A percentile compares a stretch with the other conserved stretches of the same genome.
phyloP scores from a whole-genome alignment of 1,284 basidiomycete species.

The Hypsizygus ulmarius region DNA sequence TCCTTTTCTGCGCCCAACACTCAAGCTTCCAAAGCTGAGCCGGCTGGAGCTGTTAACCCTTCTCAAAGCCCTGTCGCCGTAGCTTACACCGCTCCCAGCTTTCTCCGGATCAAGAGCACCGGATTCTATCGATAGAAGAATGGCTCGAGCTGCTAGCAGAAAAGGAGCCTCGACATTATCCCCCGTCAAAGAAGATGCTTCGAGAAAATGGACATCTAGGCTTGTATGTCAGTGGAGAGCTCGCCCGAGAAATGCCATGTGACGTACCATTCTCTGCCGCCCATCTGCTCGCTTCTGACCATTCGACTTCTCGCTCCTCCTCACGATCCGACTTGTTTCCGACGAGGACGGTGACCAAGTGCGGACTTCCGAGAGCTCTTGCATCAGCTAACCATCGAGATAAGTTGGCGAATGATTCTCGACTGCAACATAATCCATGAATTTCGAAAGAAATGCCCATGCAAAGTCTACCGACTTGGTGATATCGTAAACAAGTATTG shows the following conservation, averaged over 20 bases:
- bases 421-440: conserved; percentile 41
- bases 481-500: conserved; percentile 94
- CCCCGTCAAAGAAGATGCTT: conserved; percentile 89
- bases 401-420: conserved; percentile 78
- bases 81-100: conserved; percentile 91
- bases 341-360: conserved; percentile 88
- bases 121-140: conserved; percentile 91
- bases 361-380: conserved; percentile 82
- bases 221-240: conserved; percentile 5
- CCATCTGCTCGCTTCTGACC: conserved; percentile 91
- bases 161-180: conserved; percentile 96
- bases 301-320: conserved; percentile 93
- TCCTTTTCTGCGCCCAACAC: conserved; percentile 55
- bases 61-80: conserved; percentile 89
- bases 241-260: background rate
- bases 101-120: conserved; percentile 92
- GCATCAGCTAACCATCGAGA: conserved; percentile 91
- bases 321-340: conserved; percentile 96
- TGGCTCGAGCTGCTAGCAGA: conserved; percentile 84
- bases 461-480: conserved; percentile 64
- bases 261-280: conserved; percentile 85
- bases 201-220: conserved; percentile 86
- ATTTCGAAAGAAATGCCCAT: conserved; percentile 2
- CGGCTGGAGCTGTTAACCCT: conserved; percentile 83
- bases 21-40: conserved; percentile 76